A percentile compares a stretch with the other conserved stretches of the same genome.
Evolutionary conservation across 2,329 filamentous ascomycete species (phyloP).

Genomic region (Colletotrichum nymphaeae): DNA sequence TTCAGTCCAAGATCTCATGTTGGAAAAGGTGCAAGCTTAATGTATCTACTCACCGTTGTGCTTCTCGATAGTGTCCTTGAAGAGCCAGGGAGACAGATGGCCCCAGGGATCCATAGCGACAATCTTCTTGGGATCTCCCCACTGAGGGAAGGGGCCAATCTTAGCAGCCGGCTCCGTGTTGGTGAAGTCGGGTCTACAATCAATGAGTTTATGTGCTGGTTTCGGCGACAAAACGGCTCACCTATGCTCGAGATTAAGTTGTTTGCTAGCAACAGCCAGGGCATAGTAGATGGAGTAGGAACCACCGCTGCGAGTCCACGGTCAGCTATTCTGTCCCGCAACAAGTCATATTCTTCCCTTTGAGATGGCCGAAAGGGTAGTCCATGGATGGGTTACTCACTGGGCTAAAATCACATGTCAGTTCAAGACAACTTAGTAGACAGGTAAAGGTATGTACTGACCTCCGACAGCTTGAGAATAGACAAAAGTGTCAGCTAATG

Average conservation of each 20-base stretch:
- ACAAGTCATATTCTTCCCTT: not conserved
- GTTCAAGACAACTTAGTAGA: constrained; percentile 28
- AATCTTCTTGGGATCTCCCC: constrained; percentile 92
- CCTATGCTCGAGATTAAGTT: constrained; percentile 85
- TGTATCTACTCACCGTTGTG: constrained; percentile 67
- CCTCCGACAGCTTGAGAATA: constrained; percentile 65
- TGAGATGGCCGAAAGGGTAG: not conserved
- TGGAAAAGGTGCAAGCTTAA: not conserved
- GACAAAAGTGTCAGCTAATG: constrained; percentile 1
- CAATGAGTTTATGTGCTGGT: not conserved
- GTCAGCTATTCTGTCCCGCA: not conserved
- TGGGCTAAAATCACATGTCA: constrained; percentile 48
- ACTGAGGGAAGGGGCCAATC: constrained; percentile 90
- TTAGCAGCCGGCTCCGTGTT: constrained; percentile 91
- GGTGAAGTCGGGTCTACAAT: constrained; percentile 66
- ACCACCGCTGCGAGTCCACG: constrained; percentile 68
- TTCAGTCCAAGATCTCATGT: not conserved
- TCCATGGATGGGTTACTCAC: constrained; percentile 39
- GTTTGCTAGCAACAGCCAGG: constrained; percentile 89
- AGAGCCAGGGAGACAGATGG: constrained; percentile 86
- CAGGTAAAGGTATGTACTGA: constrained; percentile 45
- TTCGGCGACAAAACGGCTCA: constrained; percentile 41
- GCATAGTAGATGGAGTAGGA: constrained; percentile 98
- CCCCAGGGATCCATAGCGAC: constrained; percentile 97
- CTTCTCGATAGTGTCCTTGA: constrained; percentile 80